These are phyloP conservation scores for Clarkia xantiana DNA, from an alignment of 345 rosid species.

Conservation along the genomic window DNA sequence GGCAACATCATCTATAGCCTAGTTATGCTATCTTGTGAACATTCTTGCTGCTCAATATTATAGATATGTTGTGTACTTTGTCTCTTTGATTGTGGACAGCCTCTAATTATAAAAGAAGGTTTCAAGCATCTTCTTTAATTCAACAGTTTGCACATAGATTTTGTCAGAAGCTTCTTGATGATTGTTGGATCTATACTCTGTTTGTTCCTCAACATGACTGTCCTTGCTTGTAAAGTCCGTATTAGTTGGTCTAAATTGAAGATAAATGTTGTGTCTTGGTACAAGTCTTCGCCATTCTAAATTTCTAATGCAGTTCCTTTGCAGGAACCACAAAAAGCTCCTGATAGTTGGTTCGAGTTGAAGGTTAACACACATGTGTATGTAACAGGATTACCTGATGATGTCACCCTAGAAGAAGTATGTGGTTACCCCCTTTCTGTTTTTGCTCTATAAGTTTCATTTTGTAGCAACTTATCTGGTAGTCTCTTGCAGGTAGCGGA, in stretches of 20 bases:
- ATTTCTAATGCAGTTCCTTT: slow-evolving; percentile 7
- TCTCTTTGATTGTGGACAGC: too few relatives aligned
- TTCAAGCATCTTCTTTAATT: too few relatives aligned
- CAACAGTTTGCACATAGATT: too few relatives aligned
- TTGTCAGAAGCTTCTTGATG: too few relatives aligned
- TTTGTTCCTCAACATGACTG: too few relatives aligned
- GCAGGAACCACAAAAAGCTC: slow-evolving; percentile 90
- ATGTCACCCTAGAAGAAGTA: slow-evolving; percentile 82
- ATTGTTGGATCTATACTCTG: too few relatives aligned
- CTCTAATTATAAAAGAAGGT: too few relatives aligned
- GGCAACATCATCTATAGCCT: too few relatives aligned
- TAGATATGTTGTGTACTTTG: background rate
- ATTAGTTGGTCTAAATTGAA: background rate
- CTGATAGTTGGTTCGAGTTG: slow-evolving; percentile 95
- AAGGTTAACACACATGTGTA: slow-evolving; percentile 94
- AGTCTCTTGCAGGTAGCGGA: slow-evolving; percentile 52
- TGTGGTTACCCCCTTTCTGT: slow-evolving; percentile 17
- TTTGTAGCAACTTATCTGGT: slow-evolving; percentile 14
- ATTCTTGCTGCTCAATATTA: background rate
- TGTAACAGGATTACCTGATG: slow-evolving; percentile 85
- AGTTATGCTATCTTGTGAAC: too few relatives aligned
- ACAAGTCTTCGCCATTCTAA: slow-evolving; percentile 1
- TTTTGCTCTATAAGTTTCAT: slow-evolving; percentile 5
- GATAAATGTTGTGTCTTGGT: background rate
- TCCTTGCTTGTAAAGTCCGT: too few relatives aligned